Conservation (phyloP, 169 alveolate species). For the Plasmodium relictum region DNA sequence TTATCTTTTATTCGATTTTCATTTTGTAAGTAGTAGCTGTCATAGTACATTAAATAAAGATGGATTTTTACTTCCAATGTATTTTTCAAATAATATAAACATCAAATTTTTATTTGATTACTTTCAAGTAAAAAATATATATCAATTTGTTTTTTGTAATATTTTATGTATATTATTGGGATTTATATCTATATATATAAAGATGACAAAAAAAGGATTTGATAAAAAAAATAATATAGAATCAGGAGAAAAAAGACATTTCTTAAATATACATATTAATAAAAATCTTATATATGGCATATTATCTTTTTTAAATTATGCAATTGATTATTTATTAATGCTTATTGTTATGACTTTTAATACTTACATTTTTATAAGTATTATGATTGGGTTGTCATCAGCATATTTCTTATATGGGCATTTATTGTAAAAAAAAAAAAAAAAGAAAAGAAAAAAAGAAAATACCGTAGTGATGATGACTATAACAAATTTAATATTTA, state of each 20-base stretch:
- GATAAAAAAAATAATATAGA: neutral
- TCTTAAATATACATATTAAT: neutral
- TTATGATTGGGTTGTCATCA: constrained; percentile 31
- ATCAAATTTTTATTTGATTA: constrained; percentile 69
- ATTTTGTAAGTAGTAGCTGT: constrained; percentile 25
- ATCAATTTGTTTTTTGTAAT: constrained; percentile 59
- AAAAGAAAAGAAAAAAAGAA: neutral
- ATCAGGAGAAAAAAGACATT: neutral
- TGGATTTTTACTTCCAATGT: constrained; percentile 46
- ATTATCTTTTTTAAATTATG: constrained; percentile 45
- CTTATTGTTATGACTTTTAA: constrained; percentile 74
- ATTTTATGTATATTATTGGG: constrained; percentile 46
- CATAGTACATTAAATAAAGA: constrained; percentile 12
- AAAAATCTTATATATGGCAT: constrained; percentile 6
- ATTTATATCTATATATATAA: constrained; percentile 42
- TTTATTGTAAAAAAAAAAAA: neutral
- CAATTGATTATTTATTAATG: constrained; percentile 65
- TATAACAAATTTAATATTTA: neutral
- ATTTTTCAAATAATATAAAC: constrained; percentile 40
- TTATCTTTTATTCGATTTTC: neutral
- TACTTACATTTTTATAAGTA: constrained; percentile 46
- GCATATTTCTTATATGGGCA: constrained; percentile 54
- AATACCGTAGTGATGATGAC: neutral
- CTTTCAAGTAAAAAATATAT: constrained; percentile 32
- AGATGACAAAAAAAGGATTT: constrained; percentile 27